Evolutionary conservation across 176 grass and related monocot genomes (phyloP).

Genomic region (Oryza coarctata): DNA sequence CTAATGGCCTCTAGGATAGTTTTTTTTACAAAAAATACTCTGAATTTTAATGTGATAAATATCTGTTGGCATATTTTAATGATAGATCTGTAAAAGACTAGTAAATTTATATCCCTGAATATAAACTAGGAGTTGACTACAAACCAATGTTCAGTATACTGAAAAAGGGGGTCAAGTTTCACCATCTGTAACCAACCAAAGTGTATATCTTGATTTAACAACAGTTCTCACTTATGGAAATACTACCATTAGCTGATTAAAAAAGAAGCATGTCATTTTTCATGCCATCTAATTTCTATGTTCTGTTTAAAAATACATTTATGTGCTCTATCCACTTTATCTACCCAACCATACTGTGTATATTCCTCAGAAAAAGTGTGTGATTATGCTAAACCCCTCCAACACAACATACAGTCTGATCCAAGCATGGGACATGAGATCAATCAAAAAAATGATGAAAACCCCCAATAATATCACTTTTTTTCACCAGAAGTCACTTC

Average conservation of each 20-base stretch:
- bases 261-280: background rate
- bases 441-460: constrained; percentile 26
- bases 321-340: background rate
- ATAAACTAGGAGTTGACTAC: background rate
- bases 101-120: no score
- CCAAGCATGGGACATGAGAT: constrained; percentile 2
- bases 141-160: background rate
- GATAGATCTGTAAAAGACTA: no score
- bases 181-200: constrained; percentile 2
- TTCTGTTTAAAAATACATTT: background rate
- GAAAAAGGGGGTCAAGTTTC: background rate
- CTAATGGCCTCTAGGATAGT: no score
- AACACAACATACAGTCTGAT: constrained; percentile 19
- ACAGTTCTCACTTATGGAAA: background rate
- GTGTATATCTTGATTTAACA: background rate
- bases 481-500: background rate
- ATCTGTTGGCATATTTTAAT: no score
- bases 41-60: no score
- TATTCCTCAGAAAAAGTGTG: background rate
- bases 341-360: background rate
- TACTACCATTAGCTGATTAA: background rate
- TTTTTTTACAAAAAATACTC: no score
- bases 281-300: background rate
- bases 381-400: constrained; percentile 16
- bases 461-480: background rate